Evolutionary conservation across 148 eudicot genomes (phyloP).

Genomic region (Rhododendron kiyosumense): DNA sequence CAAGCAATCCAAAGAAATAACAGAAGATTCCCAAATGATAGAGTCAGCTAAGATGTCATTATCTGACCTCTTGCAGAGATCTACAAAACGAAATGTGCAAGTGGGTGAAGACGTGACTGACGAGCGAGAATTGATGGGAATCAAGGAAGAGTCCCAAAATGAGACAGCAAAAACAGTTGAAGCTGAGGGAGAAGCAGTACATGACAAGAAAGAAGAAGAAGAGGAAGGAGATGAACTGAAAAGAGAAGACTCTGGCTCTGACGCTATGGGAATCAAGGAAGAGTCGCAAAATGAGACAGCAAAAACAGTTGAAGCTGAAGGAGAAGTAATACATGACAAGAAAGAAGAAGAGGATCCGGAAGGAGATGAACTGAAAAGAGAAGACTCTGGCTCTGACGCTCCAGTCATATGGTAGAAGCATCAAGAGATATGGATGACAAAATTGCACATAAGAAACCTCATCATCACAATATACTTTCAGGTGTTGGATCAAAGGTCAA

Average conservation of each 20-base stretch:
- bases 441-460: too few relatives aligned
- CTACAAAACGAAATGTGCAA: conserved; percentile 11
- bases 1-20: conserved; percentile 11
- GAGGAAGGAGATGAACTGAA: conserved; percentile 31
- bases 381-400: too few relatives aligned
- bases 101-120: conserved; percentile 6
- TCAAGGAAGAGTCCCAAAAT: conserved; percentile 16
- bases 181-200: conserved; percentile 22
- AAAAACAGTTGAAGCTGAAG: conserved; percentile 11
- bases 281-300: too few relatives aligned
- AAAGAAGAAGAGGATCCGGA: conserved; percentile 34
- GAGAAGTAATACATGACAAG: conserved; percentile 24
- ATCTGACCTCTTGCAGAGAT: conserved; percentile 18
- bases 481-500: too few relatives aligned
- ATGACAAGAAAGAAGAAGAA: conserved; percentile 28
- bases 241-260: conserved; percentile 15
- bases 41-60: conserved; percentile 15
- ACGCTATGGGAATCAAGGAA: not conserved
- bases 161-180: too few relatives aligned
- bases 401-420: too few relatives aligned
- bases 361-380: conserved; percentile 35
- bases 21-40: conserved; percentile 3
- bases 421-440: too few relatives aligned
- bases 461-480: too few relatives aligned
- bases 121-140: conserved; percentile 2